Evolutionary conservation across 257 asterid species (phyloP).

Genomic region (Salvia splendens): DNA sequence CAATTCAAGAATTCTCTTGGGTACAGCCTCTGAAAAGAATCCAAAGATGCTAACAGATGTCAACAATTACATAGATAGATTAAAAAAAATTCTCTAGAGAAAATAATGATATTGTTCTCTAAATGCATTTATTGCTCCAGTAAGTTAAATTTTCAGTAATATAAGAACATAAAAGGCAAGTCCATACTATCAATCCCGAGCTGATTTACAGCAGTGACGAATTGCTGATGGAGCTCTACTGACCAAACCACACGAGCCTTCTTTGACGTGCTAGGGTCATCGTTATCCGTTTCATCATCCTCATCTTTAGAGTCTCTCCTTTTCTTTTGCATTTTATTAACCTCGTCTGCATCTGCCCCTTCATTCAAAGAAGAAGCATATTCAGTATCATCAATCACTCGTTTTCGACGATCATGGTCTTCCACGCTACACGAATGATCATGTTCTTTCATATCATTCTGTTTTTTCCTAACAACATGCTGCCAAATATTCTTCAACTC

Average conservation of each 20-base stretch:
- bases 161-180: slow-evolving; percentile 20
- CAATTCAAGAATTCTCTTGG: slow-evolving; percentile 80
- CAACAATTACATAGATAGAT: slow-evolving; percentile 24
- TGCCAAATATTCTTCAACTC: slow-evolving; percentile 90
- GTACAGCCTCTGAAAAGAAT: slow-evolving; percentile 74
- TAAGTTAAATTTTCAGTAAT: slow-evolving; percentile 8
- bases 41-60: slow-evolving; percentile 18
- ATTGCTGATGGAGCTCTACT: slow-evolving; percentile 92
- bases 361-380: slow-evolving; percentile 62
- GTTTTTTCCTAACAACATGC: slow-evolving; percentile 81
- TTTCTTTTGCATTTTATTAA: slow-evolving; percentile 48
- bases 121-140: slow-evolving; percentile 17
- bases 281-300: slow-evolving; percentile 66
- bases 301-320: slow-evolving; percentile 69
- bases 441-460: slow-evolving; percentile 57
- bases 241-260: slow-evolving; percentile 97
- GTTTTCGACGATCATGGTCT: slow-evolving; percentile 52
- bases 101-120: not conserved
- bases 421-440: slow-evolving; percentile 58
- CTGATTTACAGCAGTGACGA: slow-evolving; percentile 81
- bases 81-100: not conserved
- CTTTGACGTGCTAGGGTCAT: slow-evolving; percentile 60
- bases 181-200: slow-evolving; percentile 86
- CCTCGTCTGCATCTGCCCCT: slow-evolving; percentile 54
- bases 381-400: slow-evolving; percentile 56